phyloP scores from a whole-genome alignment of 75 land plant genomes.

The Larix kaempferi region DNA sequence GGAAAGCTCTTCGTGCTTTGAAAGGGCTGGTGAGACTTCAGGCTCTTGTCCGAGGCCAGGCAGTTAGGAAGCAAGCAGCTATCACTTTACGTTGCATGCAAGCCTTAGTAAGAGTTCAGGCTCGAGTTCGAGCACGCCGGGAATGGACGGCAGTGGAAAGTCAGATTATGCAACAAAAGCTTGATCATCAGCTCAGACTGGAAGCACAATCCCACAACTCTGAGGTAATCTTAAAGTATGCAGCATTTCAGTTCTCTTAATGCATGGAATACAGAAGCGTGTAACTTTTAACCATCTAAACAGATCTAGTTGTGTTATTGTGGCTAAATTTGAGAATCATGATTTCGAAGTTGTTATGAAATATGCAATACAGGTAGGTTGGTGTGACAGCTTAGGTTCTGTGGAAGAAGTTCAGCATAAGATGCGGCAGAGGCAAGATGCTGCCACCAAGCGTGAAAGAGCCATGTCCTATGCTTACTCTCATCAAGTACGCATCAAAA shows the following conservation, averaged over 20 bases:
- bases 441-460: constrained; percentile 28
- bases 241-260: background rate
- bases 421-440: constrained; percentile 35
- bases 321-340: background rate
- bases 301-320: background rate
- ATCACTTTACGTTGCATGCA: constrained; percentile 25
- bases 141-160: constrained; percentile 21
- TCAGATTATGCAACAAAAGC: constrained; percentile 7
- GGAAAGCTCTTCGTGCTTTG: constrained; percentile 24
- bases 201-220: background rate
- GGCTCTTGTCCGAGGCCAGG: constrained; percentile 26
- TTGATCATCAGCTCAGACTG: constrained; percentile 7
- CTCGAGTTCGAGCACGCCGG: constrained; percentile 24
- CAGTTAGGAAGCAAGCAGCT: constrained; percentile 24
- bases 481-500: constrained; percentile 22
- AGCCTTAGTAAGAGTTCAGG: constrained; percentile 25
- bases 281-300: background rate
- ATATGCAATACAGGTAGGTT: constrained; percentile 27
- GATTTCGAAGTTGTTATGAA: background rate
- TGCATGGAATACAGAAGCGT: background rate
- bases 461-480: constrained; percentile 38
- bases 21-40: constrained; percentile 29
- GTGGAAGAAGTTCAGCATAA: constrained; percentile 31
- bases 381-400: constrained; percentile 30
- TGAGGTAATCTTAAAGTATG: constrained; percentile 7